Percentiles rank a stretch among this genome's conserved stretches.
These are phyloP conservation scores for Zhuliangozyma parablackwelliae DNA, from an alignment of 1,139 yeast genomes.

Conservation along the genomic window DNA sequence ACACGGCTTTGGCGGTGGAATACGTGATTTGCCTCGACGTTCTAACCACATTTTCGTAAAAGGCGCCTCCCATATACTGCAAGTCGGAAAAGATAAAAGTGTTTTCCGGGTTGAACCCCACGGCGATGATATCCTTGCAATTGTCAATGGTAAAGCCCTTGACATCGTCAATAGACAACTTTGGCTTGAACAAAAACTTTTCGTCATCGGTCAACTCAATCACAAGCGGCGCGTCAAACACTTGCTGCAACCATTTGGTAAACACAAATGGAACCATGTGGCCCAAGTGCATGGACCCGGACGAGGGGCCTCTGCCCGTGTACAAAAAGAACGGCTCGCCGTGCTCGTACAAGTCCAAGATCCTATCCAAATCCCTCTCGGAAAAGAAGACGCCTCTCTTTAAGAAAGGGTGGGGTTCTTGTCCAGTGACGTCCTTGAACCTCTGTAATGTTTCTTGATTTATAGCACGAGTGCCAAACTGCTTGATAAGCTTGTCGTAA, in stretches of 20 bases:
- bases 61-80: constrained; percentile 87
- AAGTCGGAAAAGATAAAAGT: constrained; percentile 93
- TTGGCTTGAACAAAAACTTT: constrained; percentile 89
- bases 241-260: constrained; percentile 98
- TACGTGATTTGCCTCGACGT: constrained; percentile 95
- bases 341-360: constrained; percentile 85
- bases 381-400: constrained; percentile 91
- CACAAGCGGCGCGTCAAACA: constrained; percentile 93
- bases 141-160: constrained; percentile 73
- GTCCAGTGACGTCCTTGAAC: constrained; percentile 81
- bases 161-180: constrained; percentile 84
- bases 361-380: constrained; percentile 78
- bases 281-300: constrained; percentile 94
- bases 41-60: constrained; percentile 90
- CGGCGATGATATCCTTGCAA: constrained; percentile 90
- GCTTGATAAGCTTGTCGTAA: constrained; percentile 78
- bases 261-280: constrained; percentile 95
- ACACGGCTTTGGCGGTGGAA: constrained; percentile 94
- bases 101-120: constrained; percentile 91
- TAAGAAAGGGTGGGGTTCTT: constrained; percentile 86
- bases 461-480: constrained; percentile 82
- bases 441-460: constrained; percentile 67
- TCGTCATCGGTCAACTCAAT: constrained; percentile 97
- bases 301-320: constrained; percentile 97
- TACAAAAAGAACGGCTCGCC: constrained; percentile 94